These are phyloP conservation scores for Diaporthe caulivora DNA, from an alignment of 2,329 filamentous ascomycete species.

Conservation along the genomic window DNA sequence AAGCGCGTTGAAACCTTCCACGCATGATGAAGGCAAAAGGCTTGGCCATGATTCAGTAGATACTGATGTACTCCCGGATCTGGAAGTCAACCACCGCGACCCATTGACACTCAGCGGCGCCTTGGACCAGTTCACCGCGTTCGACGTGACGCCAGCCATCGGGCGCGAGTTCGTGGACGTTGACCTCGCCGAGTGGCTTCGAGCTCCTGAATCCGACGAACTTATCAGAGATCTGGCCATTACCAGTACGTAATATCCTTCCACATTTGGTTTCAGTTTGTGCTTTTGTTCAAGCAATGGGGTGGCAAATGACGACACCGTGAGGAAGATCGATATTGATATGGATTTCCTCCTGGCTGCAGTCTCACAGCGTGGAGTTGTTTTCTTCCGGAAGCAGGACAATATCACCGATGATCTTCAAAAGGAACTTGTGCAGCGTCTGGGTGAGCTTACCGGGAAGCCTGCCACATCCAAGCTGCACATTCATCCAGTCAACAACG, in stretches of 20 bases:
- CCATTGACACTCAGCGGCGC: constrained; percentile 30
- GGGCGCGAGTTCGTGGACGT: constrained; percentile 53
- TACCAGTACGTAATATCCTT: constrained; percentile 57
- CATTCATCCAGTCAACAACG: constrained; percentile 70
- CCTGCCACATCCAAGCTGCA: constrained; percentile 68
- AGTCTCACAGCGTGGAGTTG: constrained; percentile 78
- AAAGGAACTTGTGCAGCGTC: constrained; percentile 72
- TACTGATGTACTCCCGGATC: not conserved
- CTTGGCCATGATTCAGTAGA: not conserved
- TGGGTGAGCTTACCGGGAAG: constrained; percentile 70
- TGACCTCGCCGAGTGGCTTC: constrained; percentile 66
- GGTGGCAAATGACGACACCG: not conserved
- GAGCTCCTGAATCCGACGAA: constrained; percentile 66
- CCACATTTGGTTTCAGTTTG: not conserved
- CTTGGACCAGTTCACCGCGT: constrained; percentile 48
- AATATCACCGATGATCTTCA: constrained; percentile 71
- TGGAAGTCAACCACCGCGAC: constrained; percentile 14
- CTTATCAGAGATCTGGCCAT: constrained; percentile 71
- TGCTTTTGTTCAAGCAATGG: not conserved
- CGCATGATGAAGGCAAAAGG: not conserved
- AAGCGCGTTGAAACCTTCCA: not conserved
- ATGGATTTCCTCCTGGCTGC: not conserved
- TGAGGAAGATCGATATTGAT: not conserved
- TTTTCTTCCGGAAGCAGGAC: constrained; percentile 77
- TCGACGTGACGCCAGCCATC: constrained; percentile 50